Conservation (phyloP, 768 basidiomycete genomes). For the Suillus lakei region DNA sequence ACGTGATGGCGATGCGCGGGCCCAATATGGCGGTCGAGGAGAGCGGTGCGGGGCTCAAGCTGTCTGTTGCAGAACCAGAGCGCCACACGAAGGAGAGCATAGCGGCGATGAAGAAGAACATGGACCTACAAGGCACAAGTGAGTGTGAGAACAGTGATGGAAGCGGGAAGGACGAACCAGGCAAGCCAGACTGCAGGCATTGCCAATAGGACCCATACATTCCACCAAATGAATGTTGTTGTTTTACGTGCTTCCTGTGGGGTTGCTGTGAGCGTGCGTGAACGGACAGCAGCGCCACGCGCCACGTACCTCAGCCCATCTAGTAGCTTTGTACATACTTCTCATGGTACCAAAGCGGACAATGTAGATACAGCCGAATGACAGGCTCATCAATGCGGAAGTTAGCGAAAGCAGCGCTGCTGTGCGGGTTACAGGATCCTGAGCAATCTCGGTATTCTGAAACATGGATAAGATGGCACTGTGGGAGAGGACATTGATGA, state of each 20-base stretch:
- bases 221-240: conserved; percentile 57
- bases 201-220: conserved; percentile 71
- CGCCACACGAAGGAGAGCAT: conserved; percentile 74
- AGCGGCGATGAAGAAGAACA: conserved; percentile 65
- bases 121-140: conserved; percentile 48
- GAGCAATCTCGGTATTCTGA: conserved; percentile 53
- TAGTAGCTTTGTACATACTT: conserved; percentile 70
- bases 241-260: conserved; percentile 61
- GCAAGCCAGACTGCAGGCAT: conserved; percentile 75
- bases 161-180: conserved; percentile 46
- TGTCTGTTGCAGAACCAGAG: conserved; percentile 53
- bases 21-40: conserved; percentile 46
- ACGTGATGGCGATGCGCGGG: conserved; percentile 59
- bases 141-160: neutral
- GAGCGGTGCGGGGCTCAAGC: conserved; percentile 39
- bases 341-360: conserved; percentile 74
- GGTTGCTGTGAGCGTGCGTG: neutral
- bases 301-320: conserved; percentile 69
- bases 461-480: conserved; percentile 76
- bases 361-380: conserved; percentile 77
- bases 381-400: conserved; percentile 71
- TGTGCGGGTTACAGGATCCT: conserved; percentile 66
- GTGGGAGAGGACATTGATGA: neutral
- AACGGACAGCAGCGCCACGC: neutral
- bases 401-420: conserved; percentile 66